Conservation (phyloP, 495 filamentous ascomycete species). For the Penicillium nucicola region DNA sequence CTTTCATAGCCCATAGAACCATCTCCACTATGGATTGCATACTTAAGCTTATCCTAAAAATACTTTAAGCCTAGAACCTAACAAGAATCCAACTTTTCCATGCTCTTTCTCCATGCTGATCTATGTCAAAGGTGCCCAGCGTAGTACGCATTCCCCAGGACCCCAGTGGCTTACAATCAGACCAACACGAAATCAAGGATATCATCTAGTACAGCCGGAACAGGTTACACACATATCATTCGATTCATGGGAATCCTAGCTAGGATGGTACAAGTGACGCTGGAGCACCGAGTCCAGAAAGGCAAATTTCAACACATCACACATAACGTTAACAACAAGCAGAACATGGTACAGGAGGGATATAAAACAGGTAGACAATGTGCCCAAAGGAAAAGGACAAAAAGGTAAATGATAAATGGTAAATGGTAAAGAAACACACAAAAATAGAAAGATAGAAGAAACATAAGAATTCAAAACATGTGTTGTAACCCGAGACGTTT, state of each 20-base stretch:
- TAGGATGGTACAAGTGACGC: constrained; percentile 5
- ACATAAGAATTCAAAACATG: constrained; percentile 2
- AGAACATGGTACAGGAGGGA: constrained; percentile 14
- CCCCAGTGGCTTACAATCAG: neutral
- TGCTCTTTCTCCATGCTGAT: too few species aligned
- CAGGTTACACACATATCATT: constrained; percentile 12
- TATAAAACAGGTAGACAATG: constrained; percentile 13
- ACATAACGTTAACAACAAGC: constrained; percentile 12
- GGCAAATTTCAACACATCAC: neutral
- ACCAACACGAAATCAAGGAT: neutral
- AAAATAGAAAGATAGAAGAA: constrained; percentile 8
- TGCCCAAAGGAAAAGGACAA: too few species aligned
- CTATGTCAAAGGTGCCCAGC: too few species aligned
- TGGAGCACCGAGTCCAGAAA: constrained; percentile 5
- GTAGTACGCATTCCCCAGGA: constrained; percentile 4
- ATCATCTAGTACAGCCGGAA: constrained; percentile 6
- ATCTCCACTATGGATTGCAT: too few species aligned
- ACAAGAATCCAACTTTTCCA: too few species aligned
- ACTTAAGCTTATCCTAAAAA: too few species aligned
- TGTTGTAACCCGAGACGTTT: neutral
- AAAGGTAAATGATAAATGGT: too few species aligned
- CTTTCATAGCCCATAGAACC: too few species aligned
- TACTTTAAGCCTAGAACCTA: too few species aligned
- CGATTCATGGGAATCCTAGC: constrained; percentile 14
- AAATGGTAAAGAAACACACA: neutral